Evolutionary conservation across 73 alveolate genomes (phyloP), one percentile per base, ranked within the genome.

Genomic region (Paramecium caudatum): DNA sequence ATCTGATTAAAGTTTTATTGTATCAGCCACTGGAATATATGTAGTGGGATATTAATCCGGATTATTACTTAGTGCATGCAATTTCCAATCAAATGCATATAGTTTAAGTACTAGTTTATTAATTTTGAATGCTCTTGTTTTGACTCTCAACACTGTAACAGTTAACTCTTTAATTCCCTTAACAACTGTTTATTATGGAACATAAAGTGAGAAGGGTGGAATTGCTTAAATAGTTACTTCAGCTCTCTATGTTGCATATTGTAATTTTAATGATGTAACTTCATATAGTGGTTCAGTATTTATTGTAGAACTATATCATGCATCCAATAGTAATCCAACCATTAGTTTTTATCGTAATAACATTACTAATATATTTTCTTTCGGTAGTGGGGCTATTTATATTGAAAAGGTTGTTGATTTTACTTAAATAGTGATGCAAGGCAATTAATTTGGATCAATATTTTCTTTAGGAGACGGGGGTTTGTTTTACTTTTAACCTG

Each of bases 121-220:
- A 1, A 39, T 74, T 37, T 21, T 74, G 16, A 41, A 41, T 43
- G 88, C 47, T 10, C 7, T 15, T 16, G 23, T 3, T 7, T 17
- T 74, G 10, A 23, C 23, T 15, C 8, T 74, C 7, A 19, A 36
- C 21, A 17, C 43, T 13, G 19, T 36, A 2, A 74, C 1, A 19
- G 47, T 74, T 0, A 74, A 45, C 19, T 19, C 19, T 9, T 4
- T 74, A 41, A 74, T 19, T 16, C 16, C 37, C 43, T 1, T 16
- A 0, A 15, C 32, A 15, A 34, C 62, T 9, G 12, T 10, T 3
- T 74, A 41, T 74, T 74, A 39, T 74, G 88, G 68, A 19, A 39
- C 88, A 16, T 41, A 41, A 45, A 74, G 88, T 45, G 88, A 74
- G 19, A 74, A 74, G 16, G 88, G 88, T 1, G 88, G 88, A 1